Conservation (phyloP, 352 stramenopile species). For the Globisporangium viniferum region DNA sequence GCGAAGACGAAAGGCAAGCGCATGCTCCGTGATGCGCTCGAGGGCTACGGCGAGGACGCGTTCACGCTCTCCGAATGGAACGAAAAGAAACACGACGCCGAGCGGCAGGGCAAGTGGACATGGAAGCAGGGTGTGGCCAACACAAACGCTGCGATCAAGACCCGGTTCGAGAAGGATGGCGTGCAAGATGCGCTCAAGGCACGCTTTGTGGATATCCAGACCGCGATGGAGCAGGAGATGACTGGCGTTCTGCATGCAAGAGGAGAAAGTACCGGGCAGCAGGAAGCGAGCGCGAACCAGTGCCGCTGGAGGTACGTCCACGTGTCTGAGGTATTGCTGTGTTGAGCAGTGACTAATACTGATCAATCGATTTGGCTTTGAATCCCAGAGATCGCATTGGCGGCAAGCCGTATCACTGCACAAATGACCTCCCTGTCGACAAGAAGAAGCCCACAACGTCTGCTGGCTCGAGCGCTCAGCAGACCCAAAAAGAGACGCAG, state of each 20-base stretch:
- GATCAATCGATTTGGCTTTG: no score
- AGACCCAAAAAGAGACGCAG: background rate
- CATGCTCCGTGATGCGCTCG: conserved; percentile 56
- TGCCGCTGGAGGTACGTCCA: conserved; percentile 35
- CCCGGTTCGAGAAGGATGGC: conserved; percentile 31
- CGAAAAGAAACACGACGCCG: conserved; percentile 37
- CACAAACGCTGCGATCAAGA: conserved; percentile 37
- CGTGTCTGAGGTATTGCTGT: background rate
- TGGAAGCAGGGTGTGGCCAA: conserved; percentile 40
- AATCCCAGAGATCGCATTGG: conserved; percentile 33
- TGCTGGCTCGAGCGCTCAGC: background rate
- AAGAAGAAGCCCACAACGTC: conserved; percentile 11
- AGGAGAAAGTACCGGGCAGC: background rate
- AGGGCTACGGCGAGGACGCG: conserved; percentile 46
- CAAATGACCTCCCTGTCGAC: conserved; percentile 24
- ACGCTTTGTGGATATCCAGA: conserved; percentile 34
- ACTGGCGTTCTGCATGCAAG: background rate
- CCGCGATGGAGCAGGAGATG: conserved; percentile 38
- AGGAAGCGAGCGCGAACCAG: conserved; percentile 1
- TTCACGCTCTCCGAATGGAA: conserved; percentile 56
- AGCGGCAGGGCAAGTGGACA: conserved; percentile 33
- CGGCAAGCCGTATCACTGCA: conserved; percentile 49
- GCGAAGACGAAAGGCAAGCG: conserved; percentile 69
- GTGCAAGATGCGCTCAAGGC: conserved; percentile 25
- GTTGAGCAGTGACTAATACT: background rate